phyloP scores from a whole-genome alignment of 495 filamentous ascomycete genomes.

The Xylaria telfairii region DNA sequence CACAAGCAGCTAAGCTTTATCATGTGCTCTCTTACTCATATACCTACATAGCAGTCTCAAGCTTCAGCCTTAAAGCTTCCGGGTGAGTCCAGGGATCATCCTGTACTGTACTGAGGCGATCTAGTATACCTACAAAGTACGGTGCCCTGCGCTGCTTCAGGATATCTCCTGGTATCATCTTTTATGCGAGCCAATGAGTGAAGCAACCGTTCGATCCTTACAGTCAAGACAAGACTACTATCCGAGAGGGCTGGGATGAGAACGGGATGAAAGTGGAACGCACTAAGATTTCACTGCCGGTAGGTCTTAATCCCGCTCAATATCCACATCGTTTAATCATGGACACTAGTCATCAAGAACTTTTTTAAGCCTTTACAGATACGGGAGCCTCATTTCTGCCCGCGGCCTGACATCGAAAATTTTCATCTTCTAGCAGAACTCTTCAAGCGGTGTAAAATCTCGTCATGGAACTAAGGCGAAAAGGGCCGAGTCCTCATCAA shows the following conservation, averaged over 20 bases:
- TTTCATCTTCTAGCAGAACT: conserved; percentile 3
- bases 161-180: neutral
- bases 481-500: conserved; percentile 2
- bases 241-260: neutral
- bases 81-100: neutral
- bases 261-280: conserved; percentile 13
- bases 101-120: neutral
- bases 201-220: neutral
- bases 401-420: neutral
- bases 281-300: conserved; percentile 9
- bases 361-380: neutral
- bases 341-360: neutral
- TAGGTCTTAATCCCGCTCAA: neutral
- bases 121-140: neutral
- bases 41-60: neutral
- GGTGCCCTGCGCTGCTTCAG: neutral
- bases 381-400: neutral
- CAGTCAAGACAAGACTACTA: neutral
- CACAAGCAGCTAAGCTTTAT: neutral
- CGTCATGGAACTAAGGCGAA: neutral
- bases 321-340: conserved; percentile 3
- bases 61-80: neutral
- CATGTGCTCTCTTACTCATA: neutral
- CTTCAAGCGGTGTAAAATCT: neutral
- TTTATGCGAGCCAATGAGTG: neutral